Conservation (phyloP, 1,284 basidiomycete genomes). For the Sphaerobolus stellatus region DNA sequence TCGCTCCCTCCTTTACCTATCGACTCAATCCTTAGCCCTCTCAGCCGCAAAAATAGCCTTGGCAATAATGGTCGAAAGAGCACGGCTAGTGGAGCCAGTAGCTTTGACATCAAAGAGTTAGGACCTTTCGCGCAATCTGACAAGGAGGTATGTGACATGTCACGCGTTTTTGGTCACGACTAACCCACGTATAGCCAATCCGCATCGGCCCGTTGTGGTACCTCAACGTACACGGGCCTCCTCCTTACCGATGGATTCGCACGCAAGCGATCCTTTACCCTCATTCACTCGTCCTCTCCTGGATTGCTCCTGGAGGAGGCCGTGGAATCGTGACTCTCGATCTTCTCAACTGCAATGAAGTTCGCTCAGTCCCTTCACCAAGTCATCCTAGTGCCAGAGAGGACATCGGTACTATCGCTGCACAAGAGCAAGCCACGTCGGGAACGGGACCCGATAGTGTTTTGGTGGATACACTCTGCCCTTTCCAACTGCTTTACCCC, state of each 20-base stretch:
- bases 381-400: constrained; percentile 74
- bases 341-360: constrained; percentile 78
- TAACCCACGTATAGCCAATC: constrained; percentile 56
- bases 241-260: constrained; percentile 80
- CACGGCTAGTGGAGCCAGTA: constrained; percentile 29
- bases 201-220: constrained; percentile 85
- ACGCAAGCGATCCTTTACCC: constrained; percentile 82
- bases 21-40: background rate
- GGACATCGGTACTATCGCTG: constrained; percentile 82
- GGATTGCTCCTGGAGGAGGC: constrained; percentile 77
- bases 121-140: constrained; percentile 42
- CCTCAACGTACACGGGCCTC: constrained; percentile 79
- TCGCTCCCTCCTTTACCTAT: constrained; percentile 9
- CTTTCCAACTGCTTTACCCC: constrained; percentile 83
- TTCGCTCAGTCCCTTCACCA: constrained; percentile 75
- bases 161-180: constrained; percentile 14
- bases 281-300: constrained; percentile 76
- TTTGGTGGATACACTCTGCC: constrained; percentile 71
- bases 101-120: constrained; percentile 47
- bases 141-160: constrained; percentile 44
- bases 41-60: constrained; percentile 9
- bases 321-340: constrained; percentile 81
- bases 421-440: constrained; percentile 57
- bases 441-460: constrained; percentile 41
- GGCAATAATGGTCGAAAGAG: constrained; percentile 14